Percentiles rank a stretch among this genome's conserved stretches.
Evolutionary conservation across 1,284 basidiomycete genomes (phyloP).

Genomic region (Cryptococcus sp.): DNA sequence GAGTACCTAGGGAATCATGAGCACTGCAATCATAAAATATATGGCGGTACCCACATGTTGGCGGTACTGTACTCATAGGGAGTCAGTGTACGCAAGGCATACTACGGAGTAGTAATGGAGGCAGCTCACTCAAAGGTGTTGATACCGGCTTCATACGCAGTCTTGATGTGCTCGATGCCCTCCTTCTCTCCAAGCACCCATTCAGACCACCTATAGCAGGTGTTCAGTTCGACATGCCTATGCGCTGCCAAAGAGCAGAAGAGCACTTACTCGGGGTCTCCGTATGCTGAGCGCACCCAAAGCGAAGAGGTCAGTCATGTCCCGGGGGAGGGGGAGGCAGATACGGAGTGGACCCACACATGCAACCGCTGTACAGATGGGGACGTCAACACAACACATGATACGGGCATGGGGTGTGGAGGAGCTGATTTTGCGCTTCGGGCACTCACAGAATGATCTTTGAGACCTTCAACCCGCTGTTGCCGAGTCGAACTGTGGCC

Average conservation of each 20-base stretch:
- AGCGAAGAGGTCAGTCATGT: not conserved
- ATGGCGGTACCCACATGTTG: not conserved
- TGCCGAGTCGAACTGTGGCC: slow-evolving; percentile 33
- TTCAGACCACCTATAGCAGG: slow-evolving; percentile 14
- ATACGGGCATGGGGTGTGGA: no score
- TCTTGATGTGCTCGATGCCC: slow-evolving; percentile 45
- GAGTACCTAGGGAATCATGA: slow-evolving; percentile 48
- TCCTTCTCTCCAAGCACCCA: slow-evolving; percentile 43
- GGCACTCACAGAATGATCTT: slow-evolving; percentile 38
- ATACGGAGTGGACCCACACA: slow-evolving; percentile 12
- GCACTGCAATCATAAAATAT: no score
- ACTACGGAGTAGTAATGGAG: not conserved
- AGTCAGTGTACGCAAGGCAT: not conserved
- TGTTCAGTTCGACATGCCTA: no score
- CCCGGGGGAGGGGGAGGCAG: not conserved
- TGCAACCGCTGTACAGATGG: slow-evolving; percentile 15
- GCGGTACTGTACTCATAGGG: not conserved
- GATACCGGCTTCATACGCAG: slow-evolving; percentile 41
- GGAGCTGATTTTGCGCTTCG: no score
- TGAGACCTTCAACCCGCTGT: slow-evolving; percentile 41
- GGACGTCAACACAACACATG: not conserved
- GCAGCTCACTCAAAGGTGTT: slow-evolving; percentile 42
- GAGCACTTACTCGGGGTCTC: slow-evolving; percentile 7
- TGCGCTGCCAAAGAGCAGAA: no score
- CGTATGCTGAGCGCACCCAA: slow-evolving; percentile 5